Percentiles rank a stretch among this genome's conserved stretches.
These are phyloP conservation scores for Coprinopsis sp. DNA, from an alignment of 768 basidiomycete genomes.

Conservation along the genomic window DNA sequence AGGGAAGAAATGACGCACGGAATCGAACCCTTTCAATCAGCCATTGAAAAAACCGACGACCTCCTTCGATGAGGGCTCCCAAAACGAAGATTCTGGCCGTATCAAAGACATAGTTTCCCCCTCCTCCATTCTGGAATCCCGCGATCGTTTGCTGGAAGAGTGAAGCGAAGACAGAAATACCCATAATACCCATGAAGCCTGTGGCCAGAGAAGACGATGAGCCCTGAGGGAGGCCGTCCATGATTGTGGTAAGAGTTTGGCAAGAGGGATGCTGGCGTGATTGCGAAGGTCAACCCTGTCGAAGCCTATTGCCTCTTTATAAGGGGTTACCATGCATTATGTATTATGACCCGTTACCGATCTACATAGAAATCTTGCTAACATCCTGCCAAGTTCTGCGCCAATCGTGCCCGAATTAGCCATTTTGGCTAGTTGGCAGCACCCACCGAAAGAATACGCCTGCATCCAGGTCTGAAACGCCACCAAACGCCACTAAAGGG, in stretches of 20 bases:
- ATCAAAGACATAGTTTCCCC: slow-evolving; percentile 16
- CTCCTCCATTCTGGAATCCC: not conserved
- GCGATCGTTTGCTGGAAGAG: slow-evolving; percentile 18
- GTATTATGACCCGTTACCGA: too few species aligned
- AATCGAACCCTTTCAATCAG: slow-evolving; percentile 31
- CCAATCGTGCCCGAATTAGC: too few species aligned
- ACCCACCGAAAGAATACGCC: not conserved
- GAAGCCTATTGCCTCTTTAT: too few species aligned
- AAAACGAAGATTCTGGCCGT: slow-evolving; percentile 28
- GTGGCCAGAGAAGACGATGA: slow-evolving; percentile 3
- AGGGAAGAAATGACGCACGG: slow-evolving; percentile 24
- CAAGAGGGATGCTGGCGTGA: too few species aligned
- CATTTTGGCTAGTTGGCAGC: not conserved
- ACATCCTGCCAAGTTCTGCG: too few species aligned
- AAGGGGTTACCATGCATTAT: too few species aligned
- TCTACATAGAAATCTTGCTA: too few species aligned
- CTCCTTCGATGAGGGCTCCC: slow-evolving; percentile 35
- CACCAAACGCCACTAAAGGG: not conserved
- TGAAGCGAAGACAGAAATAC: slow-evolving; percentile 32
- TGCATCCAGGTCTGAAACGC: not conserved
- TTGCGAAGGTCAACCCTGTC: too few species aligned
- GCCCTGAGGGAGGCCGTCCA: not conserved
- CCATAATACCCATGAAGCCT: slow-evolving; percentile 26
- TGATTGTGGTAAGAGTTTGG: too few species aligned
- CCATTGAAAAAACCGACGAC: slow-evolving; percentile 35